Base-by-base conservation (phyloP, 805 yeast species). In the Ogataea parapolymorpha region DNA sequence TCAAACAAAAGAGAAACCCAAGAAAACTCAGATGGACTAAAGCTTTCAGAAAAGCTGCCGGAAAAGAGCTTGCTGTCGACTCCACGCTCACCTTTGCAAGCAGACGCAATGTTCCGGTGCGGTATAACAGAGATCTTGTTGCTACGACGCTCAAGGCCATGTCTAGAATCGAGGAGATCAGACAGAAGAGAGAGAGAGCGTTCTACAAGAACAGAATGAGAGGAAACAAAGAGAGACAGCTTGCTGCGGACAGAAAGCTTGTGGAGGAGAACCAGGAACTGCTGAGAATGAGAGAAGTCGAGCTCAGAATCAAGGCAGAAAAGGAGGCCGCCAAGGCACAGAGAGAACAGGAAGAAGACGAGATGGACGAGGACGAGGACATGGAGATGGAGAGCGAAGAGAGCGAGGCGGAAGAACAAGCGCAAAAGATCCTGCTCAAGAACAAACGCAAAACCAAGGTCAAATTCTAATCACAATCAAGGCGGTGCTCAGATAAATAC, bases 151-250 rank as follows among this genome's bases (percentile, higher is more conserved):
- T 93, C 67, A 83, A 78, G 71, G 97, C 96, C 33, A 93, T 93
- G 99, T 75, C 85, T 41, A 82, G 97, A 71, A 84, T 93, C 48
- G 97, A 93, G 66, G 95, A 88, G 71, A 93, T 93, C 66, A 82
- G 99, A 74, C 83, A 78, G 65, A 89, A 82, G 75, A 84, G 99
- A 74, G 99, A 93, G 69, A 79, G 95, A 63, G 97, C 98, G 12
- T 93, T 93, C 89, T 93, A 87, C 75, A 91, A 90, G 88, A 89
- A 90, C 73, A 85, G 99, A 80, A 93, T 93, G 99, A 87, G 85
- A 68, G 97, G 96, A 50, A 93, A 93, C 72, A 85, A 82, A 68
- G 96, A 85, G 54, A 79, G 80, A 65, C 85, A 85, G 65, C 74
- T 88, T 59, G 87, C 81, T 41, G 73, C 84, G 43, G 99, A 93